Evolutionary conservation across 106 monocot species (phyloP).

Genomic region (Xerophyta viscosa): DNA sequence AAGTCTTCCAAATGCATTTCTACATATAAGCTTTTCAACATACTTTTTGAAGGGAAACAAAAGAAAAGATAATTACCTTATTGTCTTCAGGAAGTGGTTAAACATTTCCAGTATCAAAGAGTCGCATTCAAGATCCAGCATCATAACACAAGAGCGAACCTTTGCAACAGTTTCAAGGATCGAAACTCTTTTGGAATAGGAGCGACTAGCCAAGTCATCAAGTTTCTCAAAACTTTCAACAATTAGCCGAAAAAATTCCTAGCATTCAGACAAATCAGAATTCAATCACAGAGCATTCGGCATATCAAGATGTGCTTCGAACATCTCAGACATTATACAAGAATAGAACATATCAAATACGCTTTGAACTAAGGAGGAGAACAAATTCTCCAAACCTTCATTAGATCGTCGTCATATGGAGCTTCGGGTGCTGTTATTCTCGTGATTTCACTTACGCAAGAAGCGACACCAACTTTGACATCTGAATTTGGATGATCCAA

Average conservation of each 20-base stretch:
- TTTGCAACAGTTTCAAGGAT: conserved; percentile 84
- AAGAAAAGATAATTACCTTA: conserved; percentile 35
- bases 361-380: too few relatives aligned
- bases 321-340: too few relatives aligned
- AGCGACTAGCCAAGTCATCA: conserved; percentile 43
- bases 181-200: conserved; percentile 54
- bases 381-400: conserved; percentile 42
- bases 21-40: too few relatives aligned
- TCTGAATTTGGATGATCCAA: conserved; percentile 37
- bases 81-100: conserved; percentile 52
- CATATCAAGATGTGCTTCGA: too few relatives aligned
- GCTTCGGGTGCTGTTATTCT: conserved; percentile 86
- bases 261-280: not conserved
- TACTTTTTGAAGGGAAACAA: not conserved
- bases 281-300: too few relatives aligned
- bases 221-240: conserved; percentile 58
- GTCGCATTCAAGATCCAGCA: conserved; percentile 88
- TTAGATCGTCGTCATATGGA: conserved; percentile 70
- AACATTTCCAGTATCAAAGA: conserved; percentile 68
- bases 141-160: conserved; percentile 67
- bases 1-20: too few relatives aligned
- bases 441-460: conserved; percentile 77
- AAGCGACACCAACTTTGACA: conserved; percentile 53
- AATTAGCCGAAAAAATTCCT: conserved; percentile 65
- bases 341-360: too few relatives aligned